phyloP scores from a whole-genome alignment of 441 rosid species.

The Mallotus repandus region DNA sequence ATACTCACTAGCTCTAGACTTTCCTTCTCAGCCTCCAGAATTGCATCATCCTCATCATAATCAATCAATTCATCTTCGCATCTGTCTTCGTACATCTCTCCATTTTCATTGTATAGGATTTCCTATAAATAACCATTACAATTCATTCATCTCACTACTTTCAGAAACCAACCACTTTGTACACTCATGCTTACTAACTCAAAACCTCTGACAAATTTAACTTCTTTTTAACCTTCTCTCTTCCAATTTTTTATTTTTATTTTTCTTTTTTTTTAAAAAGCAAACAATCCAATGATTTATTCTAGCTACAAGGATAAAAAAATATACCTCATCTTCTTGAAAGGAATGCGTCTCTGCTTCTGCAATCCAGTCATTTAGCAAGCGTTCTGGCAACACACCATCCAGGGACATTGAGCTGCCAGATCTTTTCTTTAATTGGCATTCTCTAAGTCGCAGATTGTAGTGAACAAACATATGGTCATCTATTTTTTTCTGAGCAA shows the following conservation, averaged over 20 bases:
- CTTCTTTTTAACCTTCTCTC: background rate
- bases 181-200: too few relatives aligned
- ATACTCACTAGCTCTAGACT: constrained; percentile 11
- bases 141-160: background rate
- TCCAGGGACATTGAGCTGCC: constrained; percentile 49
- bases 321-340: constrained; percentile 62
- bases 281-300: too few relatives aligned
- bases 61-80: constrained; percentile 22
- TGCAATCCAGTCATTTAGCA: constrained; percentile 68
- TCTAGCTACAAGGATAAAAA: too few relatives aligned
- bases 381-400: constrained; percentile 42
- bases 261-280: too few relatives aligned
- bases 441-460: constrained; percentile 67
- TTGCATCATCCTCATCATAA: constrained; percentile 8
- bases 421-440: constrained; percentile 40
- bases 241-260: too few relatives aligned
- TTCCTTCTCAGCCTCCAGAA: constrained; percentile 12
- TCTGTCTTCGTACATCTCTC: constrained; percentile 16
- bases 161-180: too few relatives aligned
- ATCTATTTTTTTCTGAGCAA: constrained; percentile 48
- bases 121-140: constrained; percentile 11
- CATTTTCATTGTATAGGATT: constrained; percentile 10
- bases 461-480: constrained; percentile 70
- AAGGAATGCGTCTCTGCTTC: constrained; percentile 39
- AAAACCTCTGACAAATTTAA: background rate